A percentile compares a stretch with the other conserved stretches of the same genome.
phyloP scores from a whole-genome alignment of 805 yeast species.

The Wickerhamomyces subpelliculosus region DNA sequence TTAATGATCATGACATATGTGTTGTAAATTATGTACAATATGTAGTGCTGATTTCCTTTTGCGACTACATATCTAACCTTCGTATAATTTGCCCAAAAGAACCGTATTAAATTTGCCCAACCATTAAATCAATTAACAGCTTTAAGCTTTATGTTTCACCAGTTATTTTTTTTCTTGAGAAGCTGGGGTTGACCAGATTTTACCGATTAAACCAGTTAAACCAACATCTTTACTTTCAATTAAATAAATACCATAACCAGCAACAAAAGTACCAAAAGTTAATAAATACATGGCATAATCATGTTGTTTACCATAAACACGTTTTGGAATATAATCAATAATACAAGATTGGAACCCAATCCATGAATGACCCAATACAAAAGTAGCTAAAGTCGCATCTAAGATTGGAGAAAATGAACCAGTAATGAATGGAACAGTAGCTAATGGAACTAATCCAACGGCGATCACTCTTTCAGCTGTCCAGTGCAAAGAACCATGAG shows the following conservation, averaged over 20 bases:
- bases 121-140: no score
- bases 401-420: slow-evolving; percentile 57
- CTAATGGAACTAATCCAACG: slow-evolving; percentile 67
- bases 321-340: slow-evolving; percentile 67
- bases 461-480: slow-evolving; percentile 73
- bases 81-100: no score
- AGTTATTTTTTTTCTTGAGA: no score
- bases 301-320: slow-evolving; percentile 66
- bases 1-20: no score
- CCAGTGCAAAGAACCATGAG: slow-evolving; percentile 92
- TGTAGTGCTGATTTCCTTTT: no score
- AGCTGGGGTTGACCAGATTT: slow-evolving; percentile 28
- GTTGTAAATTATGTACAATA: no score
- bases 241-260: slow-evolving; percentile 65
- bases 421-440: slow-evolving; percentile 65
- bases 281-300: slow-evolving; percentile 51
- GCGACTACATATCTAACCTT: no score
- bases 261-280: slow-evolving; percentile 55
- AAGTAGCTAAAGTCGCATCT: slow-evolving; percentile 51
- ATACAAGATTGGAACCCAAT: slow-evolving; percentile 75
- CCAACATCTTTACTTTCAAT: slow-evolving; percentile 67
- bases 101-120: no score
- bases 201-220: slow-evolving; percentile 38
- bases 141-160: background rate
- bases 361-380: slow-evolving; percentile 56